Evolutionary conservation across 495 filamentous ascomycete genomes (phyloP).

Genomic region (Aspergillus cristatus): DNA sequence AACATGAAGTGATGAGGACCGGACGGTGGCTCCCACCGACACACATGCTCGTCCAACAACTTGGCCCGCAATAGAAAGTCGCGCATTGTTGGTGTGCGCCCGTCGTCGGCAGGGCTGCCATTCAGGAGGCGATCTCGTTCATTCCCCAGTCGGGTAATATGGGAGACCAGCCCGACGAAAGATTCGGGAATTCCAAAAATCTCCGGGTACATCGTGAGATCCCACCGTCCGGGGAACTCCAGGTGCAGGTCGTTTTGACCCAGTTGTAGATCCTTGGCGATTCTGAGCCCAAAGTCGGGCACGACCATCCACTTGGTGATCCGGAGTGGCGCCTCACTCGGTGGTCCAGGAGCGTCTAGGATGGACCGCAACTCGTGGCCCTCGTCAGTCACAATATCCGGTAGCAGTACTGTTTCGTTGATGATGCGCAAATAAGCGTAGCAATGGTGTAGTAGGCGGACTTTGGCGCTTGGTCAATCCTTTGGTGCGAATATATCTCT

Average conservation of each 20-base stretch:
- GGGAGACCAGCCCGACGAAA: constrained; percentile 14
- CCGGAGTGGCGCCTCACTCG: too few species aligned
- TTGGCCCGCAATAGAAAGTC: constrained; percentile 6
- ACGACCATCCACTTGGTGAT: too few species aligned
- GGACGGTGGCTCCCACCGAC: constrained; percentile 1
- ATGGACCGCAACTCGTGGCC: too few species aligned
- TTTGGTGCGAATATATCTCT: constrained; percentile 16
- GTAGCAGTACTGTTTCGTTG: constrained; percentile 11
- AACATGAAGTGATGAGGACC: constrained; percentile 9
- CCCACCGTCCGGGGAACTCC: constrained; percentile 17
- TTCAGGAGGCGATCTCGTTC: constrained; percentile 12
- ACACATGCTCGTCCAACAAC: constrained; percentile 12
- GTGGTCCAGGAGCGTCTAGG: too few species aligned
- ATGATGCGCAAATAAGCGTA: constrained; percentile 21
- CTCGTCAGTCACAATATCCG: too few species aligned
- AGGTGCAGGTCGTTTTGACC: constrained; percentile 21
- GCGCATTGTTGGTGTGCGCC: too few species aligned
- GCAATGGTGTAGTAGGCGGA: constrained; percentile 21
- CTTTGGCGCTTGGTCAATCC: constrained; percentile 16
- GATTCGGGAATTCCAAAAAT: constrained; percentile 22
- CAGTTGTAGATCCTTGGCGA: constrained; percentile 6
- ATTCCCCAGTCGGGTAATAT: constrained; percentile 17
- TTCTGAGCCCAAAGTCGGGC: too few species aligned
- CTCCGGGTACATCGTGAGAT: constrained; percentile 17
- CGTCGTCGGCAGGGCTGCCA: too few species aligned